phyloP scores from a whole-genome alignment of 352 stramenopile genomes.

The Phytopythium helicoides region DNA sequence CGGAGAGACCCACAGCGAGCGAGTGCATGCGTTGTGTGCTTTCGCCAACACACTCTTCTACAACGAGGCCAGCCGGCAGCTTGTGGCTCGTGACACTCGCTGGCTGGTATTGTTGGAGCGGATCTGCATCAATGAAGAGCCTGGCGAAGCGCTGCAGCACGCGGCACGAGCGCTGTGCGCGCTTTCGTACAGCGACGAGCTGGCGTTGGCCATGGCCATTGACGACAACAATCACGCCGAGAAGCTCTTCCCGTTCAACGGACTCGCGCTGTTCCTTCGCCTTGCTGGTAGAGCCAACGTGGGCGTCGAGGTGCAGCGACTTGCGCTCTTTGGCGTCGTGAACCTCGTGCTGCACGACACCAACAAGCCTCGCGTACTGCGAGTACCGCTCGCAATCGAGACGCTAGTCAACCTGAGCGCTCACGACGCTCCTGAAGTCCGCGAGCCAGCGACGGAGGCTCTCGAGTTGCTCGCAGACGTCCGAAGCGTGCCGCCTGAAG shows the following conservation, averaged over 20 bases:
- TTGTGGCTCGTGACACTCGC: constrained; percentile 43
- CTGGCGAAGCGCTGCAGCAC: constrained; percentile 52
- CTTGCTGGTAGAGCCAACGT: constrained; percentile 32
- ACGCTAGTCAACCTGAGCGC: constrained; percentile 77
- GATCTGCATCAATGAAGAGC: constrained; percentile 33
- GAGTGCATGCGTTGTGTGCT: constrained; percentile 62
- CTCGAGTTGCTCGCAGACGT: constrained; percentile 79
- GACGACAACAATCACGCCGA: constrained; percentile 9
- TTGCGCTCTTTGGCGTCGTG: constrained; percentile 71
- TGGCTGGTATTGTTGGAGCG: constrained; percentile 67
- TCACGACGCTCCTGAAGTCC: constrained; percentile 50
- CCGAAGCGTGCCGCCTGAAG: constrained; percentile 25
- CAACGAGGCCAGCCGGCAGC: constrained; percentile 84
- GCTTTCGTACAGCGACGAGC: constrained; percentile 78
- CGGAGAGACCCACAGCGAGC: too few species aligned
- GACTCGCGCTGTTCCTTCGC: constrained; percentile 46
- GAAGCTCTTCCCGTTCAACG: constrained; percentile 20
- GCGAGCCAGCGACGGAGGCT: constrained; percentile 65
- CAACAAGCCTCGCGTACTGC: constrained; percentile 77
- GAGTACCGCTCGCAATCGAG: constrained; percentile 73
- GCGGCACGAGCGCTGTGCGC: constrained; percentile 72
- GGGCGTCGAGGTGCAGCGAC: constrained; percentile 43
- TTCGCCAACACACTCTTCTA: constrained; percentile 89
- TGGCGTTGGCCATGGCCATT: constrained; percentile 59
- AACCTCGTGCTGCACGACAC: constrained; percentile 85